A percentile compares a stretch with the other conserved stretches of the same genome.
phyloP scores from a whole-genome alignment of 2,329 filamentous ascomycete species.

The Talaromyces sp. region DNA sequence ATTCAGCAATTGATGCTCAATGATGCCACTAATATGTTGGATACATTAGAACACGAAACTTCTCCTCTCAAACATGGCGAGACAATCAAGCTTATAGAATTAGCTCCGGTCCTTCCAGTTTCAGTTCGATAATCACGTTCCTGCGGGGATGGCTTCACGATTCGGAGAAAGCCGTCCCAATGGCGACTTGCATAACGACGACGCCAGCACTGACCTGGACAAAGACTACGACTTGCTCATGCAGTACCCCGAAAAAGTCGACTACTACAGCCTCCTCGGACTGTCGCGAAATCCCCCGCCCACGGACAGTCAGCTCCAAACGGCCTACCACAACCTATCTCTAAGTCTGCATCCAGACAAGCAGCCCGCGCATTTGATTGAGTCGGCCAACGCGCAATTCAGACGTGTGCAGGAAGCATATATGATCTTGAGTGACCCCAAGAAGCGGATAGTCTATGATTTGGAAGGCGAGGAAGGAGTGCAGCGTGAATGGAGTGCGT shows the following conservation, averaged over 20 bases:
- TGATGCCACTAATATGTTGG: neutral
- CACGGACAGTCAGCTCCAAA: slow-evolving; percentile 40
- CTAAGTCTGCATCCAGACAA: slow-evolving; percentile 47
- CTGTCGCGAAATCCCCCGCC: slow-evolving; percentile 39
- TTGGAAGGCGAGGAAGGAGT: slow-evolving; percentile 41
- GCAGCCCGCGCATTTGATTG: slow-evolving; percentile 38
- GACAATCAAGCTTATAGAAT: neutral
- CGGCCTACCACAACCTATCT: slow-evolving; percentile 42
- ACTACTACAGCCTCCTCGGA: slow-evolving; percentile 43
- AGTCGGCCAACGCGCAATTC: slow-evolving; percentile 39
- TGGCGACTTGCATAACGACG: neutral
- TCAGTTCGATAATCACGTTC: neutral
- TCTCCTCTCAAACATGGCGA: neutral
- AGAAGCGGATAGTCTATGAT: slow-evolving; percentile 44
- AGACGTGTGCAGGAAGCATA: slow-evolving; percentile 40
- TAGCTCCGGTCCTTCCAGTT: neutral
- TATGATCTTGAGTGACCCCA: slow-evolving; percentile 39
- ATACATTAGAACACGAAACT: too few species aligned
- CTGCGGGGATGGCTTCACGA: slow-evolving; percentile 6
- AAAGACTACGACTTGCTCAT: slow-evolving; percentile 28
- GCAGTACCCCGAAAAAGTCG: slow-evolving; percentile 33
- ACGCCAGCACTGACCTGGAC: slow-evolving; percentile 20
- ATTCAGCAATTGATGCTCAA: neutral
- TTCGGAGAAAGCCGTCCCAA: slow-evolving; percentile 1
- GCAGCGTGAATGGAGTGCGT: slow-evolving; percentile 34